Evolutionary conservation across 2,329 filamentous ascomycete species (phyloP).

Genomic region (Penicillium sp.): DNA sequence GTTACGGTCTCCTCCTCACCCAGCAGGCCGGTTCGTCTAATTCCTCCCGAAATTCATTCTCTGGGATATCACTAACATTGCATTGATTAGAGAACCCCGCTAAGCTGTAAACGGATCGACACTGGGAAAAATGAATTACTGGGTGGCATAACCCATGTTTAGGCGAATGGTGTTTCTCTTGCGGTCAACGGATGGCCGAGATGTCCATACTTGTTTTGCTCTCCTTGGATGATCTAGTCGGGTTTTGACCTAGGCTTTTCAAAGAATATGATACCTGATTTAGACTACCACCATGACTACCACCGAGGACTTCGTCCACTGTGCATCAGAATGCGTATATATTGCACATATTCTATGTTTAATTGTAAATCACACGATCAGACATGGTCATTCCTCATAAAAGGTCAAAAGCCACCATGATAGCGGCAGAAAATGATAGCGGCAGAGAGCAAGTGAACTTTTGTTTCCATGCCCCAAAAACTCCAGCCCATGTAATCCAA

Average conservation of each 20-base stretch:
- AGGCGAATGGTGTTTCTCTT: constrained; percentile 42
- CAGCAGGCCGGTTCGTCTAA: constrained; percentile 59
- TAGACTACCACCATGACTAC: constrained; percentile 20
- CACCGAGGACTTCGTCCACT: constrained; percentile 7
- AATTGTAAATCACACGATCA: constrained; percentile 22
- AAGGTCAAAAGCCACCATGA: constrained; percentile 10
- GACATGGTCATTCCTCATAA: constrained; percentile 20
- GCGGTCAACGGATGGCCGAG: constrained; percentile 28
- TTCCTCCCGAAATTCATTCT: background rate
- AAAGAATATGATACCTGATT: constrained; percentile 13
- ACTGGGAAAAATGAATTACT: constrained; percentile 25
- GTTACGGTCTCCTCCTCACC: constrained; percentile 82
- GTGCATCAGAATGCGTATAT: constrained; percentile 13
- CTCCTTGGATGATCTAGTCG: constrained; percentile 19
- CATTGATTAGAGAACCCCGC: constrained; percentile 27
- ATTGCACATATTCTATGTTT: constrained; percentile 22
- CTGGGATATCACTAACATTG: constrained; percentile 10
- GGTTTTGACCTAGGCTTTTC: constrained; percentile 11
- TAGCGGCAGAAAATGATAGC: constrained; percentile 2
- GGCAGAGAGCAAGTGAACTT: constrained; percentile 13
- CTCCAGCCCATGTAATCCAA: constrained; percentile 24
- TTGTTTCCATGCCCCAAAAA: constrained; percentile 21
- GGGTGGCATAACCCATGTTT: constrained; percentile 28
- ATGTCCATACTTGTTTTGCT: constrained; percentile 22
- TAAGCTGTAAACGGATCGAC: constrained; percentile 30